These are phyloP conservation scores for Magnolia officinalis DNA, from an alignment of 164 flowering plant genomes.

Conservation along the genomic window DNA sequence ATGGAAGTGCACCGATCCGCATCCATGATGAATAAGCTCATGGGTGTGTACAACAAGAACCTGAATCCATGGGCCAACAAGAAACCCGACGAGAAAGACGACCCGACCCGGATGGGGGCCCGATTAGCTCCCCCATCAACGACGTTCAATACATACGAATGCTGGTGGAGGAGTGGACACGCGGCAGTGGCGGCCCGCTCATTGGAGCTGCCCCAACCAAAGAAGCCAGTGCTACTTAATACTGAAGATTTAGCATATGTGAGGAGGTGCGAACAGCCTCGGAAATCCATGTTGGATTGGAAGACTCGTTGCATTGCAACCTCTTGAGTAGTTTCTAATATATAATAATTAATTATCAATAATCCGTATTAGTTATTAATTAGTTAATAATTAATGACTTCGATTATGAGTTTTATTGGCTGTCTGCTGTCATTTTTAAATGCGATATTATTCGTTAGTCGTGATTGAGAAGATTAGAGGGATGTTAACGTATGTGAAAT, in stretches of 20 bases:
- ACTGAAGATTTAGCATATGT: constrained; percentile 8
- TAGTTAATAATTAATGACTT: too few relatives aligned
- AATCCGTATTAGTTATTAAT: not conserved
- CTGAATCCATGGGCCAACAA: constrained; percentile 18
- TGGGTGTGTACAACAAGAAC: constrained; percentile 16
- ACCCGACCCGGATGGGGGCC: not conserved
- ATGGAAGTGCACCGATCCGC: constrained; percentile 40
- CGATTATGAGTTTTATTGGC: not conserved
- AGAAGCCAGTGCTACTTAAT: not conserved
- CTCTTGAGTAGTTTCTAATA: constrained; percentile 26
- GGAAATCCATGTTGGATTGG: constrained; percentile 45
- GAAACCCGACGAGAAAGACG: constrained; percentile 1
- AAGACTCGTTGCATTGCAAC: constrained; percentile 75
- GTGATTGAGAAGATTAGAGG: too few relatives aligned
- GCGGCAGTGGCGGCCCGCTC: not conserved
- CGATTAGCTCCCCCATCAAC: not conserved
- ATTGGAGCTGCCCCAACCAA: not conserved
- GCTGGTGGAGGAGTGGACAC: constrained; percentile 43
- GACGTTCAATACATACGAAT: constrained; percentile 54
- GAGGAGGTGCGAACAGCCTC: constrained; percentile 48
- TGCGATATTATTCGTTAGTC: too few relatives aligned
- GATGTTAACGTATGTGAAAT: too few relatives aligned
- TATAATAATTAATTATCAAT: not conserved
- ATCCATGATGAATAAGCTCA: constrained; percentile 36
- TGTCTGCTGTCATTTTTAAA: too few relatives aligned